Percentiles rank a stretch among this genome's conserved stretches.
Conservation (phyloP, 2,329 filamentous ascomycete genomes). For the Basipetospora sp. region DNA sequence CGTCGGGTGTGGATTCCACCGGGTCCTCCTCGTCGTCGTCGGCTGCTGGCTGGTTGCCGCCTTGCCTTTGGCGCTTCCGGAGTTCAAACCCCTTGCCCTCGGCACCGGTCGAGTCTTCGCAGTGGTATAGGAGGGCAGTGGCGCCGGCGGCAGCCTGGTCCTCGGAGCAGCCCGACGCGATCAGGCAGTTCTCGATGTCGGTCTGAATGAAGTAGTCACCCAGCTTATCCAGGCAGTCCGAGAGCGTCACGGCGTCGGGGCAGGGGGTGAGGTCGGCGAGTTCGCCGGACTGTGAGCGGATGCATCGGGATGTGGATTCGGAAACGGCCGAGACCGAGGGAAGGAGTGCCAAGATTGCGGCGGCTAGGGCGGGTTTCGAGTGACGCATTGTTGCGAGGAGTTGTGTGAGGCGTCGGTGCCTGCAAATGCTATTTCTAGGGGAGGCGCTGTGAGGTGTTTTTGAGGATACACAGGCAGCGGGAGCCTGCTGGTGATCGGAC, state of each 20-base stretch:
- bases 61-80: conserved; percentile 8
- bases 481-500: too few relatives aligned
- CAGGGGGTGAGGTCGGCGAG: conserved; percentile 22
- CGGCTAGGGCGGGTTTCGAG: conserved; percentile 4
- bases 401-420: too few relatives aligned
- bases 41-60: background rate
- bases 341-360: conserved; percentile 17
- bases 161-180: conserved; percentile 20
- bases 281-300: conserved; percentile 19
- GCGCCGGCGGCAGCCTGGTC: conserved; percentile 18
- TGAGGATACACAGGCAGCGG: too few relatives aligned
- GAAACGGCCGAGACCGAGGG: conserved; percentile 21
- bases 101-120: conserved; percentile 13
- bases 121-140: conserved; percentile 17
- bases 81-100: conserved; percentile 10
- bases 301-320: conserved; percentile 14
- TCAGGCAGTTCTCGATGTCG: conserved; percentile 25
- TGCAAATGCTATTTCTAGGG: too few relatives aligned
- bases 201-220: conserved; percentile 14
- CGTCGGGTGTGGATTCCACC: too few relatives aligned
- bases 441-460: too few relatives aligned
- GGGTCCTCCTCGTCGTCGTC: background rate
- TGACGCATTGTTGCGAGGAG: conserved; percentile 6
- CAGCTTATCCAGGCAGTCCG: conserved; percentile 25
- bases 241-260: conserved; percentile 22